phyloP scores from a whole-genome alignment of 2,329 filamentous ascomycete species.

The Fusarium nygamai region DNA sequence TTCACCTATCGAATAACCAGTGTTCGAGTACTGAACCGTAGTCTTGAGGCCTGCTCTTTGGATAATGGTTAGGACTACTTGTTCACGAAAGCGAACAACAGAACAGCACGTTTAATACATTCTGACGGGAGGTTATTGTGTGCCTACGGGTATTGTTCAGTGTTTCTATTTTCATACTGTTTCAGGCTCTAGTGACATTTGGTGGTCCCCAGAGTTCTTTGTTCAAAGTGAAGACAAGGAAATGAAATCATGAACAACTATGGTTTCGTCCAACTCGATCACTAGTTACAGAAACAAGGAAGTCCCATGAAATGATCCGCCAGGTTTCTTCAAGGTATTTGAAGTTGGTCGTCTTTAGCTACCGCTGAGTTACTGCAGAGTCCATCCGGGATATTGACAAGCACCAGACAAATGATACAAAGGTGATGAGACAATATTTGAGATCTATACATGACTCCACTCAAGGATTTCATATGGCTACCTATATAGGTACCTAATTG shows the following conservation, averaged over 20 bases:
- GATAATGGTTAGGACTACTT: not conserved
- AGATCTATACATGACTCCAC: not conserved
- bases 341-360: not conserved
- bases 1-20: slow-evolving; percentile 16
- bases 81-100: not conserved
- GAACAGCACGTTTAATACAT: not conserved
- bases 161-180: slow-evolving; percentile 23
- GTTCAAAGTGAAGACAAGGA: not conserved
- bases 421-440: not conserved
- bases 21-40: not conserved
- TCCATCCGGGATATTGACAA: not conserved
- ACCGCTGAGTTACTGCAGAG: not conserved
- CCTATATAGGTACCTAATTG: not conserved
- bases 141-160: not conserved
- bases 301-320: not conserved
- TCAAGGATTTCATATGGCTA: not conserved
- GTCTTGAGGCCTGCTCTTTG: slow-evolving; percentile 15
- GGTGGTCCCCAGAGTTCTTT: slow-evolving; percentile 18
- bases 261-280: not conserved
- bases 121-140: not conserved
- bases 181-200: slow-evolving; percentile 12
- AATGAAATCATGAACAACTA: not conserved
- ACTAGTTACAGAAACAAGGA: not conserved
- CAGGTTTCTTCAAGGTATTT: not conserved
- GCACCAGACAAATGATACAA: not conserved